These are phyloP conservation scores for Pharnaceum exiguum DNA, from an alignment of 148 eudicot genomes.

Conservation along the genomic window DNA sequence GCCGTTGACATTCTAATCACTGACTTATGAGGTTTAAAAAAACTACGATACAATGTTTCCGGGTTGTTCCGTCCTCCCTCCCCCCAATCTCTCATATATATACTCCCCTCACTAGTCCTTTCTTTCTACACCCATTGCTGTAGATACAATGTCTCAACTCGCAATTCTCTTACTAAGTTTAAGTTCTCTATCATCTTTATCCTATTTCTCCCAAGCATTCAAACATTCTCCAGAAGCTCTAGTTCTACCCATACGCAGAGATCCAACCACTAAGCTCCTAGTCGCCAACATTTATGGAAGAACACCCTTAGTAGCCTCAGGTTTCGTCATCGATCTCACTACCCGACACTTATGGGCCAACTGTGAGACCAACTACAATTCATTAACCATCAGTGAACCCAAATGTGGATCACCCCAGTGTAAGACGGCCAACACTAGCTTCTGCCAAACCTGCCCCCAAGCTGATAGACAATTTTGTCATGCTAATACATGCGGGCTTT, in stretches of 20 bases:
- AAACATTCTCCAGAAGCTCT: constrained; percentile 20
- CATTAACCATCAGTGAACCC: constrained; percentile 41
- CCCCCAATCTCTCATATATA: too few species aligned
- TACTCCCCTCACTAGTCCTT: too few species aligned
- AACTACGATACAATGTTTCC: too few species aligned
- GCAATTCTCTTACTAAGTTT: constrained; percentile 5
- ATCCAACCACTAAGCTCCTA: constrained; percentile 33
- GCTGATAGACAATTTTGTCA: constrained; percentile 47
- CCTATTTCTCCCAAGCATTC: not conserved
- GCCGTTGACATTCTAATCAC: too few species aligned
- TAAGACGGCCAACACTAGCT: constrained; percentile 31
- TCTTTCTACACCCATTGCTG: not conserved
- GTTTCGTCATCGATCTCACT: constrained; percentile 41
- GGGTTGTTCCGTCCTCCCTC: too few species aligned
- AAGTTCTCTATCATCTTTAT: constrained; percentile 1
- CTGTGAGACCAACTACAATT: constrained; percentile 46
- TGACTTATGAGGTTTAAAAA: too few species aligned
- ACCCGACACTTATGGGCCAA: constrained; percentile 46
- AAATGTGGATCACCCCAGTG: constrained; percentile 52
- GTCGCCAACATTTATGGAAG: constrained; percentile 37
- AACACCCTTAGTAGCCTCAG: constrained; percentile 32
- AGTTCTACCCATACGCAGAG: constrained; percentile 38
- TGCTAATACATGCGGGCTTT: constrained; percentile 49
- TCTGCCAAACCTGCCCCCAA: constrained; percentile 33
- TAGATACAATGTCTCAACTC: not conserved